phyloP scores from a whole-genome alignment of 2,329 filamentous ascomycete species.

The Trichoderma sp. region DNA sequence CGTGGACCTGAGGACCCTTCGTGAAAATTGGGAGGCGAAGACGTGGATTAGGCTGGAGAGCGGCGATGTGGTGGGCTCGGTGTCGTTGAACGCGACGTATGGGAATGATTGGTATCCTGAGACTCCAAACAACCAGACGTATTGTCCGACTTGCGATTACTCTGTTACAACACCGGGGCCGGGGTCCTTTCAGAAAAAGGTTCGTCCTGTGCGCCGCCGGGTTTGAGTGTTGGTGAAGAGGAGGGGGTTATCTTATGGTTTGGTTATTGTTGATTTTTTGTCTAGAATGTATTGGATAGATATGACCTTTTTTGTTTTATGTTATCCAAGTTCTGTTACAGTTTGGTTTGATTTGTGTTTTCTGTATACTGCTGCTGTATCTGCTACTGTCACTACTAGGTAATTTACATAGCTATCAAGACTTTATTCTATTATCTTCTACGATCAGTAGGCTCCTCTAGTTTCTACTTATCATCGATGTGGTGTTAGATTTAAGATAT shows the following conservation, averaged over 20 bases:
- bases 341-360: background rate
- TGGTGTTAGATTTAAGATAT: background rate
- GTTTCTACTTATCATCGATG: background rate
- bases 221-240: background rate
- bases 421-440: background rate
- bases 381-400: background rate
- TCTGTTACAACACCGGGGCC: constrained; percentile 21
- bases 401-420: background rate
- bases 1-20: constrained; percentile 45
- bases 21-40: constrained; percentile 43
- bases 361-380: background rate
- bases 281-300: constrained; percentile 5
- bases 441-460: fast-evolving
- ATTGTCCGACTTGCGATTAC: constrained; percentile 29
- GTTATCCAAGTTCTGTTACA: background rate
- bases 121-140: constrained; percentile 41
- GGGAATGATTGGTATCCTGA: constrained; percentile 55
- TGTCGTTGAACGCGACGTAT: constrained; percentile 61
- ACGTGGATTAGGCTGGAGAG: constrained; percentile 65
- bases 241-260: too few relatives aligned
- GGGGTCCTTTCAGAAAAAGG: constrained; percentile 2
- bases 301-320: background rate
- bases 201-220: background rate
- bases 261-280: background rate
- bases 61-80: constrained; percentile 50